These are phyloP conservation scores for Ambrosia artemisiifolia DNA, from an alignment of 129 eudicot species.

Conservation along the genomic window DNA sequence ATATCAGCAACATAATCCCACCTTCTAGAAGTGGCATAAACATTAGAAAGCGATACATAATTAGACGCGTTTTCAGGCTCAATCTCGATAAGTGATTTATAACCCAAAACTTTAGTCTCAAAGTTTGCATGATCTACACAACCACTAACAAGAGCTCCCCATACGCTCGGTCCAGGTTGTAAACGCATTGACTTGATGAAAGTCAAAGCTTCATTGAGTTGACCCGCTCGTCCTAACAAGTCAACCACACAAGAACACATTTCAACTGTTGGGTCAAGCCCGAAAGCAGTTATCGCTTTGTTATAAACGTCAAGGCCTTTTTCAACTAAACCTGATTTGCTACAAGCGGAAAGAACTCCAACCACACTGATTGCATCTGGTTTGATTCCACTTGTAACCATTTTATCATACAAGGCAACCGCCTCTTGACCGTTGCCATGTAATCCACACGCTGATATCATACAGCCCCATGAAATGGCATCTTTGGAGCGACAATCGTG, in stretches of 20 bases:
- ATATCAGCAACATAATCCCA: constrained; percentile 57
- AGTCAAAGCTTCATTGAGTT: constrained; percentile 46
- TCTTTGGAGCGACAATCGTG: constrained; percentile 40
- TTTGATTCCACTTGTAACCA: constrained; percentile 45
- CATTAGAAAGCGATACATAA: constrained; percentile 61
- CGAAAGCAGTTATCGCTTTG: constrained; percentile 16
- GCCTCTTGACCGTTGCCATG: constrained; percentile 63
- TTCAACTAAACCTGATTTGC: constrained; percentile 47
- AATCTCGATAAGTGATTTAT: constrained; percentile 47
- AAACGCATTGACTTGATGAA: constrained; percentile 51
- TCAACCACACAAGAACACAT: constrained; percentile 73
- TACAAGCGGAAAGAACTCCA: constrained; percentile 78
- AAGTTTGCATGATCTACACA: constrained; percentile 33
- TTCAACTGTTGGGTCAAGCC: constrained; percentile 52
- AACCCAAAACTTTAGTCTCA: constrained; percentile 48
- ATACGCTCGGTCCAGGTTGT: constrained; percentile 61
- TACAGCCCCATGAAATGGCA: constrained; percentile 57
- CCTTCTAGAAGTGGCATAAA: constrained; percentile 47
- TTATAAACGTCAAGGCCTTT: constrained; percentile 45
- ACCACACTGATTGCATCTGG: constrained; percentile 48
- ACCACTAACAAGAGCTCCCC: constrained; percentile 70
- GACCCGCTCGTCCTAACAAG: constrained; percentile 51
- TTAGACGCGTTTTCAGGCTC: constrained; percentile 68
- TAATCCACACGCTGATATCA: constrained; percentile 60
- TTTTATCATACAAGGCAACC: constrained; percentile 42